These are phyloP conservation scores for Spinacia oleracea DNA, from an alignment of 179 eudicot genomes.

Conservation along the genomic window DNA sequence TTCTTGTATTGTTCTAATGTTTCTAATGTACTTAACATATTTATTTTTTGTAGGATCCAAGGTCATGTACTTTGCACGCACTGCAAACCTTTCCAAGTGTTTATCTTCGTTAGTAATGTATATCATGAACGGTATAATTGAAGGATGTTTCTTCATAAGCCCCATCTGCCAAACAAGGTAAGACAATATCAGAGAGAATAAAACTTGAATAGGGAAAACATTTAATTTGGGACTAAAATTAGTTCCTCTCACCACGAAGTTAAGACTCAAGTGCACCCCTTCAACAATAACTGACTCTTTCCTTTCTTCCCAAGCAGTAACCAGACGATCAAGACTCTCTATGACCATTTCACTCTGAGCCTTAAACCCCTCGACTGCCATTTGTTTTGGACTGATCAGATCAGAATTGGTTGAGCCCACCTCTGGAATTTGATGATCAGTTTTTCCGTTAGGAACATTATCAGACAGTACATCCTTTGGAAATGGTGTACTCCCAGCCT, in stretches of 20 bases:
- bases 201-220: neutral
- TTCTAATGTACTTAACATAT: conserved; percentile 90
- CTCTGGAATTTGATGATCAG: conserved; percentile 41
- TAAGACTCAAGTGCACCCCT: conserved; percentile 97
- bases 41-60: conserved; percentile 89
- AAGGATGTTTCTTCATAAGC: conserved; percentile 97
- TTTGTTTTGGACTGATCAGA: conserved; percentile 71
- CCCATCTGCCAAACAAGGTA: conserved; percentile 73
- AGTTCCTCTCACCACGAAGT: conserved; percentile 71
- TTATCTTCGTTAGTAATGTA: conserved; percentile 89
- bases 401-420: conserved; percentile 43
- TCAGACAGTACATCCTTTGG: conserved; percentile 45
- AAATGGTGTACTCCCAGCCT: conserved; percentile 41
- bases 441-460: conserved; percentile 37
- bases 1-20: conserved; percentile 89
- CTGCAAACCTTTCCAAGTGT: conserved; percentile 95
- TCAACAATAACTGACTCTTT: conserved; percentile 93
- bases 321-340: conserved; percentile 88
- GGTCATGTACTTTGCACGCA: conserved; percentile 97
- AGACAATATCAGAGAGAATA: conserved; percentile 9
- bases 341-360: conserved; percentile 99
- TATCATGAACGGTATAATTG: conserved; percentile 93
- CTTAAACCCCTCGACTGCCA: conserved; percentile 94
- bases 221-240: conserved; percentile 1
- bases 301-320: conserved; percentile 94